These are phyloP conservation scores for Eimeria brunetti DNA, from an alignment of 169 alveolate species.

Conservation along the genomic window DNA sequence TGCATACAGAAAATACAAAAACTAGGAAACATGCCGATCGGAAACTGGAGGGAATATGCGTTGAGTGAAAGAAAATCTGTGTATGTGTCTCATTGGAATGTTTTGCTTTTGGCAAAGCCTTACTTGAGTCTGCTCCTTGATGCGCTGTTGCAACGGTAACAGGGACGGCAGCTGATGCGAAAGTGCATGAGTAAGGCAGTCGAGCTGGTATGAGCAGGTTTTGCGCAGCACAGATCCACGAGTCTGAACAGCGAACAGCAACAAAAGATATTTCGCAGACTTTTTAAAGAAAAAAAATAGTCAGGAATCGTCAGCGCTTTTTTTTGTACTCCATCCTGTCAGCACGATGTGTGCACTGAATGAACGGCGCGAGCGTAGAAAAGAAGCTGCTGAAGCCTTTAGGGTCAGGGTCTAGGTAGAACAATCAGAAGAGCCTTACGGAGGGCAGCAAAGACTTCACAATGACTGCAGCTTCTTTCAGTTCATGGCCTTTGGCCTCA, in stretches of 20 bases:
- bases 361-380: not conserved
- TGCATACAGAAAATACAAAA: not conserved
- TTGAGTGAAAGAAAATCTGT: too few relatives aligned
- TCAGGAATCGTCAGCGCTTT: not conserved
- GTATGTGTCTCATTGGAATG: not conserved
- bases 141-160: slow-evolving; percentile 38
- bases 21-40: not conserved
- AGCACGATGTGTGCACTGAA: not conserved
- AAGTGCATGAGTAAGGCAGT: slow-evolving; percentile 26
- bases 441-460: not conserved
- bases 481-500: not conserved
- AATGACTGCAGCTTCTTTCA: slow-evolving; percentile 14
- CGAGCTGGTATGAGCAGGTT: slow-evolving; percentile 40
- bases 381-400: not conserved
- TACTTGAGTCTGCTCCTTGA: slow-evolving; percentile 46
- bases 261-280: not conserved
- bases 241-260: not conserved
- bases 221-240: slow-evolving; percentile 16
- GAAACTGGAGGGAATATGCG: too few relatives aligned
- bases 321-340: not conserved
- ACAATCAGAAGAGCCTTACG: not conserved
- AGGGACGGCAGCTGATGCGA: slow-evolving; percentile 31
- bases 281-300: too few relatives aligned
- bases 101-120: not conserved
- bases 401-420: not conserved